A percentile compares a stretch with the other conserved stretches of the same genome.
These are phyloP conservation scores for Davidsoniella eucalypti DNA, from an alignment of 2,329 filamentous ascomycete species.

Conservation along the genomic window DNA sequence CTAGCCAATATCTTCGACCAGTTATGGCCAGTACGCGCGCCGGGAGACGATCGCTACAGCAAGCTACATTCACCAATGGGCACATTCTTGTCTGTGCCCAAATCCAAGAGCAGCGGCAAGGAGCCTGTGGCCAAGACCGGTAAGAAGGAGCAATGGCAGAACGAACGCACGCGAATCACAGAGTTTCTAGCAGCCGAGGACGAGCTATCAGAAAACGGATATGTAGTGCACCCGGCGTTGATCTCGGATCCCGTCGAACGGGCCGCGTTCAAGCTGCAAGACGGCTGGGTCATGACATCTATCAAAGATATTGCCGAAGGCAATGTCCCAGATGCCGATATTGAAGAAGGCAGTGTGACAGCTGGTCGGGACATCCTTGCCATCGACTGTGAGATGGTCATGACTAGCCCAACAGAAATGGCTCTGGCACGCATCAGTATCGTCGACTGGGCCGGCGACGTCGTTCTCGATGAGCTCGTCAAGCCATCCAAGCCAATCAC, in stretches of 20 bases:
- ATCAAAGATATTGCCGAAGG: conserved; percentile 53
- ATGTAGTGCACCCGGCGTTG: conserved; percentile 64
- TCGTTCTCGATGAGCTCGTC: conserved; percentile 78
- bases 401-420: conserved; percentile 62
- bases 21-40: conserved; percentile 76
- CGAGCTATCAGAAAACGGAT: conserved; percentile 71
- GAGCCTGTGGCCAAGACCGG: conserved; percentile 33
- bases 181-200: conserved; percentile 56
- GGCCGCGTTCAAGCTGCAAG: conserved; percentile 22
- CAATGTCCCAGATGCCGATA: conserved; percentile 47
- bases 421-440: conserved; percentile 82
- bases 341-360: conserved; percentile 69
- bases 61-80: conserved; percentile 77
- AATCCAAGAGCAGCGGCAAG: conserved; percentile 36
- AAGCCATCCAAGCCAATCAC: conserved; percentile 77
- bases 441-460: conserved; percentile 67
- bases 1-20: conserved; percentile 73
- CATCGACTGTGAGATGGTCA: conserved; percentile 95
- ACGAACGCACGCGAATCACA: conserved; percentile 67
- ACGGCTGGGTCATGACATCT: conserved; percentile 70
- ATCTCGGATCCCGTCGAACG: conserved; percentile 42
- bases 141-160: conserved; percentile 49
- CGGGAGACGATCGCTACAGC: conserved; percentile 66
- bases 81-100: conserved; percentile 61
- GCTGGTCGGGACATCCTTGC: conserved; percentile 64